Evolutionary conservation across 306 rosid species (phyloP).

Genomic region (Astragalus glycyphyllos): DNA sequence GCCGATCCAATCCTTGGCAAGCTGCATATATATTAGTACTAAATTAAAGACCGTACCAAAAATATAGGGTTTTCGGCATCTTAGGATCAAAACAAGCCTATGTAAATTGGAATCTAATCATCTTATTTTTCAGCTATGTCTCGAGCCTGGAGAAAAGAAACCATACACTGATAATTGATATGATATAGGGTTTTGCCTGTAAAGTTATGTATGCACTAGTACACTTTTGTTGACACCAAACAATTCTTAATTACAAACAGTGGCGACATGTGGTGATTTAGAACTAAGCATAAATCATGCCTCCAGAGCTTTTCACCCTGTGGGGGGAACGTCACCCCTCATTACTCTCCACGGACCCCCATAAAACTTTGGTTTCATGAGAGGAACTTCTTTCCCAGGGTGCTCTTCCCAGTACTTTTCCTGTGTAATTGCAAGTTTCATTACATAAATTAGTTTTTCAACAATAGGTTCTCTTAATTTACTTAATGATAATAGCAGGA

Average conservation of each 20-base stretch:
- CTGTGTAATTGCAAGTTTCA: slow-evolving; percentile 43
- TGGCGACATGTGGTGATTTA: background rate
- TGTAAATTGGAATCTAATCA: no score
- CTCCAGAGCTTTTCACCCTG: slow-evolving; percentile 38
- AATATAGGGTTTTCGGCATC: no score
- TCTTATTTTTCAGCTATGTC: slow-evolving; percentile 1
- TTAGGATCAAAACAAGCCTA: no score
- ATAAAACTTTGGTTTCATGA: slow-evolving; percentile 81
- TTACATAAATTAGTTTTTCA: background rate
- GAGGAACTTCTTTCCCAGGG: slow-evolving; percentile 77
- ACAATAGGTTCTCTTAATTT: background rate
- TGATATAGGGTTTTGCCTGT: background rate
- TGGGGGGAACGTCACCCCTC: slow-evolving; percentile 56
- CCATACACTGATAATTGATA: background rate
- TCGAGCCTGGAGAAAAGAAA: background rate
- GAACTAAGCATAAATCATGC: slow-evolving; percentile 25
- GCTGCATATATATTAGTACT: no score
- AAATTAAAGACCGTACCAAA: no score
- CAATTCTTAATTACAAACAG: background rate
- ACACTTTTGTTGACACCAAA: slow-evolving; percentile 11
- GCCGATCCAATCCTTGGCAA: no score
- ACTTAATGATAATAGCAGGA: slow-evolving; percentile 3
- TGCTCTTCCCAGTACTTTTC: slow-evolving; percentile 97
- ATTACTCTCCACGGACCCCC: slow-evolving; percentile 78
- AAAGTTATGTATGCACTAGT: slow-evolving; percentile 1